Conservation (phyloP, 1,284 basidiomycete genomes). For the Laetiporus sulphureus region DNA sequence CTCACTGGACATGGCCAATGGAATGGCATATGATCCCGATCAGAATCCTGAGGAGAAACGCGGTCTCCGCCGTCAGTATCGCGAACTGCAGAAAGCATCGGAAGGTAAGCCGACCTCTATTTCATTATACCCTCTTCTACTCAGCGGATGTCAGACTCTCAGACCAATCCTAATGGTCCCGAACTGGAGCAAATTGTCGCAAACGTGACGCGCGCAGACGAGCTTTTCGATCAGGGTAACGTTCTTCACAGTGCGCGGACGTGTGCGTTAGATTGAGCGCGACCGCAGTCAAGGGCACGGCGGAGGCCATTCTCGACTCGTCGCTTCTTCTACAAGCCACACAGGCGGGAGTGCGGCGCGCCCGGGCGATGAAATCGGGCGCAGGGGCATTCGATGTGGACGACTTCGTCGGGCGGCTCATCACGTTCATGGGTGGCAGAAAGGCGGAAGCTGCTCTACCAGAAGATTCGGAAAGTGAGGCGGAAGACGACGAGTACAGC, state of each 20-base stretch:
- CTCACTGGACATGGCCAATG: not conserved
- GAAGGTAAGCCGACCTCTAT: not conserved
- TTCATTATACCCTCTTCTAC: not conserved
- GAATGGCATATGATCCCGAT: constrained; percentile 39
- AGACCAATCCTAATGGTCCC: constrained; percentile 48
- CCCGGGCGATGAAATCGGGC: constrained; percentile 80
- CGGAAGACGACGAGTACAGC: constrained; percentile 36
- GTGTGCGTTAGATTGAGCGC: not conserved
- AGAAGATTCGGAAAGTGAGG: constrained; percentile 14
- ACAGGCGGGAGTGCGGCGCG: constrained; percentile 68
- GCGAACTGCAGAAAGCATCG: constrained; percentile 45
- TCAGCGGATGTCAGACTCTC: not conserved
- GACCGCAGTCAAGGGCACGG: constrained; percentile 64
- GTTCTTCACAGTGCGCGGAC: constrained; percentile 4
- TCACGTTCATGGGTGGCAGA: constrained; percentile 66
- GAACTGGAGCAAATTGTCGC: constrained; percentile 48
- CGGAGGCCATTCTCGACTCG: constrained; percentile 78
- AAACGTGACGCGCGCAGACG: constrained; percentile 49
- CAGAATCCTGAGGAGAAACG: constrained; percentile 74
- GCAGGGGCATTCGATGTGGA: constrained; percentile 79
- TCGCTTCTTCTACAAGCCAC: constrained; percentile 65
- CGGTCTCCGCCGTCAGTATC: constrained; percentile 61
- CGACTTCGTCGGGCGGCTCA: constrained; percentile 70
- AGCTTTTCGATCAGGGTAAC: constrained; percentile 57
- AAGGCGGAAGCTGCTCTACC: constrained; percentile 28